Conservation (phyloP, 352 stramenopile species). For the Phytopythium montanum region DNA sequence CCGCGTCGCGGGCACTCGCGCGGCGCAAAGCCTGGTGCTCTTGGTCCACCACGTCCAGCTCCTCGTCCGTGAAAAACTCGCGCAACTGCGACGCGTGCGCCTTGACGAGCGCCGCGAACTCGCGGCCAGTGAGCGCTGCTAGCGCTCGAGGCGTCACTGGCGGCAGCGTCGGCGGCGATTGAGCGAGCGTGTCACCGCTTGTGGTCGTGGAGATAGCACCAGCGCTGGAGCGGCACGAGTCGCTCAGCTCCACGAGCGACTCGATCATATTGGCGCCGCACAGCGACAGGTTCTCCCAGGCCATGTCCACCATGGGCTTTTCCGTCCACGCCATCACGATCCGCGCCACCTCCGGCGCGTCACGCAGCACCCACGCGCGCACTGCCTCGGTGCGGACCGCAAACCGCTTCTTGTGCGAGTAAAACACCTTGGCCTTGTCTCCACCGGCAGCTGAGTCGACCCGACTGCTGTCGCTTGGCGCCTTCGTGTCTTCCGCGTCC, state of each 20-base stretch:
- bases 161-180: conserved; percentile 15
- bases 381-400: conserved; percentile 20
- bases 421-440: conserved; percentile 14
- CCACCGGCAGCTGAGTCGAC: not conserved
- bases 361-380: conserved; percentile 36
- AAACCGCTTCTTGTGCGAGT: conserved; percentile 26
- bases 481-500: conserved; percentile 6
- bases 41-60: conserved; percentile 29
- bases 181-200: not conserved
- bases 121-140: conserved; percentile 35
- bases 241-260: conserved; percentile 30
- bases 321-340: conserved; percentile 29
- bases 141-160: conserved; percentile 51
- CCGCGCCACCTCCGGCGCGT: conserved; percentile 20
- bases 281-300: conserved; percentile 25
- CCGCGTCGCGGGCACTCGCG: conserved; percentile 16
- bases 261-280: conserved; percentile 40
- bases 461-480: not conserved
- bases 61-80: conserved; percentile 22
- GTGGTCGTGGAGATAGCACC: conserved; percentile 6
- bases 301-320: conserved; percentile 28
- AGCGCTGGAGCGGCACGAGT: not conserved
- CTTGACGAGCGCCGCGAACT: conserved; percentile 39
- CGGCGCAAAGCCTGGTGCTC: conserved; percentile 27
- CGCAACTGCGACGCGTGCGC: conserved; percentile 26